These are phyloP conservation scores for Globisporangium abappressorium DNA, from an alignment of 352 stramenopile species.

Conservation along the genomic window DNA sequence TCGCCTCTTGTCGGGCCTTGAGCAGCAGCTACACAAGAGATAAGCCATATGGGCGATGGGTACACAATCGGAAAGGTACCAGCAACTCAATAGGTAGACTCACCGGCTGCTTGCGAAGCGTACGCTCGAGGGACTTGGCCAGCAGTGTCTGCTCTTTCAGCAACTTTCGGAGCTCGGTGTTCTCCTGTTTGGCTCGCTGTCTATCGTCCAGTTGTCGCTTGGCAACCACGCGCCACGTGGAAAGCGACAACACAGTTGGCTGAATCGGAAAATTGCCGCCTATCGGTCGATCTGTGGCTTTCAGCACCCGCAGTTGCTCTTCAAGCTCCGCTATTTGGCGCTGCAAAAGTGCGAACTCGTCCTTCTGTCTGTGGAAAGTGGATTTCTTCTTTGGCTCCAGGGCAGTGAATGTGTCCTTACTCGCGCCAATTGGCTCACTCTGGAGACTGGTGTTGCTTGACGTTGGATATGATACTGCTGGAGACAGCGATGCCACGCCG, in stretches of 20 bases:
- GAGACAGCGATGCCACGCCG: too few species aligned
- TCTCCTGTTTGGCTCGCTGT: conserved; percentile 3
- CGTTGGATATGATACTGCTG: background rate
- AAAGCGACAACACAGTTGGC: background rate
- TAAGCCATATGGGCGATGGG: background rate
- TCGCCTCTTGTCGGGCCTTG: background rate
- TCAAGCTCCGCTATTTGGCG: conserved; percentile 1
- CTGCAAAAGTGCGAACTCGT: conserved; percentile 4
- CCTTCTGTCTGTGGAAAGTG: conserved; percentile 13
- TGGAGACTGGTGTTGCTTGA: background rate
- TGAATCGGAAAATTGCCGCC: background rate
- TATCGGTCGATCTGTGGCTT: background rate
- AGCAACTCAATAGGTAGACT: background rate
- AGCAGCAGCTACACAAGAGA: background rate
- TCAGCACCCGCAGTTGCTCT: background rate
- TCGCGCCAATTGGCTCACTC: too few species aligned
- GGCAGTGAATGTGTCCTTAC: background rate
- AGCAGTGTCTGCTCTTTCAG: conserved; percentile 9
- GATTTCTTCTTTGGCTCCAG: conserved; percentile 4
- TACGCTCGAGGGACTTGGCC: conserved; percentile 10
- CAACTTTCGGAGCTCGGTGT: background rate
- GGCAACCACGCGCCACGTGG: conserved; percentile 7
- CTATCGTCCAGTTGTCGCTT: conserved; percentile 3
- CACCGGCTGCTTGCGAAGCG: conserved; percentile 10
- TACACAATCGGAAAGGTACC: background rate